Conservation (phyloP, 2,329 filamentous ascomycete species). For the Epichloe sylvatica region DNA sequence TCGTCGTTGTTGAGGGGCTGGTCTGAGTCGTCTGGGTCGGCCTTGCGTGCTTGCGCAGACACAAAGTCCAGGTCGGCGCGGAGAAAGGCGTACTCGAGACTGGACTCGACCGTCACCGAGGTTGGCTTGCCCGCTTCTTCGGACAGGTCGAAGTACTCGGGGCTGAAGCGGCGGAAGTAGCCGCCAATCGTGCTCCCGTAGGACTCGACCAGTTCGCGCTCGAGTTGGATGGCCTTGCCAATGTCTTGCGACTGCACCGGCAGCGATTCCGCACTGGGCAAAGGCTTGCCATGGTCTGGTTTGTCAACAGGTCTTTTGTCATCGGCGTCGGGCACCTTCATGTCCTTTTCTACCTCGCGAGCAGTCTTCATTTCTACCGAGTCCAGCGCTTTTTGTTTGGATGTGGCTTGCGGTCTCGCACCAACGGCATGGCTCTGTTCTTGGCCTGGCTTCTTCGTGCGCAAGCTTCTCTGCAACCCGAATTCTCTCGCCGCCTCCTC, state of each 20-base stretch:
- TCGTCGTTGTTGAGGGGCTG: conserved; percentile 73
- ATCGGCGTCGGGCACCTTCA: conserved; percentile 20
- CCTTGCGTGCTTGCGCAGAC: conserved; percentile 70
- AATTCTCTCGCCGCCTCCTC: conserved; percentile 69
- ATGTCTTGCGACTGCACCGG: conserved; percentile 39
- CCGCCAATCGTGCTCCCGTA: conserved; percentile 83
- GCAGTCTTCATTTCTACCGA: conserved; percentile 35
- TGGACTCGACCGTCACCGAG: conserved; percentile 54
- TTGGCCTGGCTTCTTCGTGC: conserved; percentile 24
- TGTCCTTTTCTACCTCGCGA: conserved; percentile 28
- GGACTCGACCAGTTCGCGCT: conserved; percentile 55
- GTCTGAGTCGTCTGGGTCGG: conserved; percentile 62
- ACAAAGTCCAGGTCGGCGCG: conserved; percentile 92
- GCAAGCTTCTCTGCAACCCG: conserved; percentile 62
- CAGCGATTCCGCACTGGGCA: conserved; percentile 28
- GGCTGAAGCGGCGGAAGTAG: conserved; percentile 84
- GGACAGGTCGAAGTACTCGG: conserved; percentile 52
- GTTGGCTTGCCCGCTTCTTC: conserved; percentile 16
- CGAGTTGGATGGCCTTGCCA: conserved; percentile 52
- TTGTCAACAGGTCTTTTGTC: conserved; percentile 20
- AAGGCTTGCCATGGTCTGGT: conserved; percentile 22
- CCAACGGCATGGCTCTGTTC: conserved; percentile 3
- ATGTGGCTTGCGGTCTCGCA: conserved; percentile 10
- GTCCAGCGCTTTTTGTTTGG: conserved; percentile 15
- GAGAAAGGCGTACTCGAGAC: conserved; percentile 84